Base-by-base conservation (phyloP, 345 rosid genomes). In the Ricinus communis region DNA sequence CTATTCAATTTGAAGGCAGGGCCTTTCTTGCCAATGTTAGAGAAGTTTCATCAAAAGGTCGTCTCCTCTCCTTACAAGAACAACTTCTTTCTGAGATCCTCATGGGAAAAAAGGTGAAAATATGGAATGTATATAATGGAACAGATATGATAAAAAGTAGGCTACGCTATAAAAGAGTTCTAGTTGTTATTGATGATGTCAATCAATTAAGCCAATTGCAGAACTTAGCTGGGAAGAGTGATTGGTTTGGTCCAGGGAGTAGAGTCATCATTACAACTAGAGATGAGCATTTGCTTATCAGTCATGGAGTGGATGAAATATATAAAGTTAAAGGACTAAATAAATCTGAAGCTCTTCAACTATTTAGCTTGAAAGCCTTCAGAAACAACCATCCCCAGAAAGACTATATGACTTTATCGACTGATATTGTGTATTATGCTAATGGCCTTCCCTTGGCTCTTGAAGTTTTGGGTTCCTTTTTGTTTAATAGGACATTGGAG, bases 401-500 rank as follows among this genome's bases (percentile, higher is more conserved):
- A 7, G 65, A 70, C 1, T 57, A 15, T 70, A 2, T 56, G 21
- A 38, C 41, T 52, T 43, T 70, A 6, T 56, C 54, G 19, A 45
- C 27, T 11, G n/a, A 46, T 0, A 14, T 59, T 9, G 55, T 70
- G 12, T 25, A 27, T 13, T 70, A 70, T 45, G 53, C 56, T 3
- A 43, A 58, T 27, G 73, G 73, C 41, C 65, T 70, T 12, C 73
- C 73, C 9, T 47, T 70, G 45, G 65, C 73, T 18, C 73, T 70
- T n/a, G 65, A 56, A 18, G 53, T 70, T 70, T 18, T 70, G 27
- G 73, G 73, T 58, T 70, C 73, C 8, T 56, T 38, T 22, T n/a
- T 66, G 31, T 49, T 21, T 28, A 10, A 3, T 38, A 51, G 25
- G n/a, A 10, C 46, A 3, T 5, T 66, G 33, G 6, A 66, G 4